Evolutionary conservation across 1,284 basidiomycete species (phyloP), one percentile per base, ranked within the genome.

Genomic region (Pterulicium gracile): DNA sequence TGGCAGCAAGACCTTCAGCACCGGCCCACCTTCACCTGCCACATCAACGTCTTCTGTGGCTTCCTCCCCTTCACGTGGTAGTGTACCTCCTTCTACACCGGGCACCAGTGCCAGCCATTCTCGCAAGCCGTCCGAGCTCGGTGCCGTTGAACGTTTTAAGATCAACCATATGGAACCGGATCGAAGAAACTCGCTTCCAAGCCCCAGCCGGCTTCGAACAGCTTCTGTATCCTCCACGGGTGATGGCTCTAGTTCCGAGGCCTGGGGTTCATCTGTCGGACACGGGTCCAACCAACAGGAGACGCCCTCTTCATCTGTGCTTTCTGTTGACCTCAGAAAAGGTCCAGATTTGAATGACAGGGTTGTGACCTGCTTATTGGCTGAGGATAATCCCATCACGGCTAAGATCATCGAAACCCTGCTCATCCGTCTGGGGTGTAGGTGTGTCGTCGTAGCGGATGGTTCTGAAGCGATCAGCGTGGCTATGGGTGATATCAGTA

Each of bases 301-400:
- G 50, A 87, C 83, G 3, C 83, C 84, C 23, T 77, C 83, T 15
- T 87, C 87, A 34, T 88, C 84, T 18, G 79, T 88, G 15, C 78
- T 80, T 50, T 88, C 84, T 1, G 78, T 84, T 50, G 87, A 88
- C 57, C 58, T 86, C 58, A 75, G 75, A 58, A 78, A 78, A 60
- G 78, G 74, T 4, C 77, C 79, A 2, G 81, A 88, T 61, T 77
- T 76, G 21, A 73, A 63, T 53, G 88, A 90, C 59, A 77, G 88
- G 39, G 81, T 83, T 15, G 81, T 98, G 46, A 93, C 89, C 17
- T 94, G 92, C 56, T 66, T 99, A 24, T 75, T 99, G 42, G 96
- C 94, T 0, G 96, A 98, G 61, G 93, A 98, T 59, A 98, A 98
- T 59, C 95, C 95, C 1, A 96, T 94, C 56, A 93, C 90, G 0